Percentiles rank a stretch among this genome's conserved stretches.
These are phyloP conservation scores for Xylaria multiplex DNA, from an alignment of 2,329 filamentous ascomycete genomes.

Conservation along the genomic window DNA sequence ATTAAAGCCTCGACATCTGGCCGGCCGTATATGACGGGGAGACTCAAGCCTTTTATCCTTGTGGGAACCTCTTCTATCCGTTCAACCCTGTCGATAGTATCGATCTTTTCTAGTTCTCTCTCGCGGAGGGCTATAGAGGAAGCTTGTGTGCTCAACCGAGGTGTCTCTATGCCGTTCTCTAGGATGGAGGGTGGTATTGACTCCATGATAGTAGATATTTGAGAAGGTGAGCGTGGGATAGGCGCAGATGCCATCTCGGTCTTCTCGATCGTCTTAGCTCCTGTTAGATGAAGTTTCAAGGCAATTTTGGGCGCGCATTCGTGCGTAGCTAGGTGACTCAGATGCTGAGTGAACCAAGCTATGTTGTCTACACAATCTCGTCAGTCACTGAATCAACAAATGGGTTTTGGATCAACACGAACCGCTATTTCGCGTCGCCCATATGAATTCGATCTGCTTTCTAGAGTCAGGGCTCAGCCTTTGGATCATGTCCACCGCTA, in stretches of 20 bases:
- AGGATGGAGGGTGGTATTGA: constrained; percentile 25
- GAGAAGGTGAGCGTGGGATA: constrained; percentile 27
- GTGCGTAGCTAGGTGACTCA: constrained; percentile 53
- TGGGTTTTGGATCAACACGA: constrained; percentile 34
- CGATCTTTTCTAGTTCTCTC: constrained; percentile 37
- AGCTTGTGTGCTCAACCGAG: constrained; percentile 27
- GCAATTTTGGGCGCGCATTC: constrained; percentile 53
- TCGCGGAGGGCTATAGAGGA: constrained; percentile 37
- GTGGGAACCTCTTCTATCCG: constrained; percentile 33
- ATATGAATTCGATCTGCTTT: constrained; percentile 59
- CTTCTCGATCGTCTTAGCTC: constrained; percentile 23
- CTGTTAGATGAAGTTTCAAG: constrained; percentile 54
- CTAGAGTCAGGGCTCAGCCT: constrained; percentile 52
- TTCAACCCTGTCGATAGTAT: constrained; percentile 17
- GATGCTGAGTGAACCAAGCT: constrained; percentile 53
- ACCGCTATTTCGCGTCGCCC: constrained; percentile 60
- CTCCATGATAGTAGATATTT: constrained; percentile 26
- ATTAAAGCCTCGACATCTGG: constrained; percentile 56
- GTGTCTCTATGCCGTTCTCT: constrained; percentile 36
- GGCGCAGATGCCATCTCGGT: constrained; percentile 15
- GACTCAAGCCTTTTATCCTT: constrained; percentile 35
- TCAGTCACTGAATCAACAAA: constrained; percentile 25
- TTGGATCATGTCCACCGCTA: constrained; percentile 58
- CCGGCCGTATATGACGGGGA: constrained; percentile 52
- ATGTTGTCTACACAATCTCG: constrained; percentile 46